These are phyloP conservation scores for Penicillium crustosum DNA, from an alignment of 2,329 filamentous ascomycete genomes.

Conservation along the genomic window DNA sequence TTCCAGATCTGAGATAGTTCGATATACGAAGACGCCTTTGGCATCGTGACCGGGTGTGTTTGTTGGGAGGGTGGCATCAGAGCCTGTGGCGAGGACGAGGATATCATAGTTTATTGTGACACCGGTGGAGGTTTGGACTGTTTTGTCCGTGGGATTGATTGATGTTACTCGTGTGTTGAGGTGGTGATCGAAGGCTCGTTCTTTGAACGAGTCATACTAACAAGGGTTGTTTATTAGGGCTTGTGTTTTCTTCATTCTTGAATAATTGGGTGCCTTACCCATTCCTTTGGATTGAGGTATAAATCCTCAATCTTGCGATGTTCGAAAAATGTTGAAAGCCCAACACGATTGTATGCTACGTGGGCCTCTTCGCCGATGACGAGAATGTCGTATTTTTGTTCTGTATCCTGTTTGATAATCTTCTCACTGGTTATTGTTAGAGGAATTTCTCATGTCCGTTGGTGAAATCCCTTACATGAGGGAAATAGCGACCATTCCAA, in stretches of 20 bases:
- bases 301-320: constrained; percentile 81
- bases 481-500: constrained; percentile 89
- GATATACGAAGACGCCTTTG: constrained; percentile 83
- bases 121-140: constrained; percentile 69
- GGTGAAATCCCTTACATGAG: constrained; percentile 70
- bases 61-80: constrained; percentile 71
- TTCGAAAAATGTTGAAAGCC: constrained; percentile 84
- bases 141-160: constrained; percentile 64
- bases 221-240: not conserved
- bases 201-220: constrained; percentile 65
- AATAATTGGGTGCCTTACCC: constrained; percentile 54
- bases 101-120: constrained; percentile 72
- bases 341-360: constrained; percentile 87
- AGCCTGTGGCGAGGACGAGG: constrained; percentile 81
- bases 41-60: constrained; percentile 77
- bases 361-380: constrained; percentile 87
- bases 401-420: constrained; percentile 77
- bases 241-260: not conserved
- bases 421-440: constrained; percentile 65
- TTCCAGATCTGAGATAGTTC: constrained; percentile 79
- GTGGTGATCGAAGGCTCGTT: constrained; percentile 70
- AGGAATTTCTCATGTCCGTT: constrained; percentile 18
- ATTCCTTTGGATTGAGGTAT: constrained; percentile 82
- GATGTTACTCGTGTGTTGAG: constrained; percentile 72
- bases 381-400: constrained; percentile 74